phyloP scores from a whole-genome alignment of 2,329 filamentous ascomycete genomes.

The Teratosphaeria gauchensis region DNA sequence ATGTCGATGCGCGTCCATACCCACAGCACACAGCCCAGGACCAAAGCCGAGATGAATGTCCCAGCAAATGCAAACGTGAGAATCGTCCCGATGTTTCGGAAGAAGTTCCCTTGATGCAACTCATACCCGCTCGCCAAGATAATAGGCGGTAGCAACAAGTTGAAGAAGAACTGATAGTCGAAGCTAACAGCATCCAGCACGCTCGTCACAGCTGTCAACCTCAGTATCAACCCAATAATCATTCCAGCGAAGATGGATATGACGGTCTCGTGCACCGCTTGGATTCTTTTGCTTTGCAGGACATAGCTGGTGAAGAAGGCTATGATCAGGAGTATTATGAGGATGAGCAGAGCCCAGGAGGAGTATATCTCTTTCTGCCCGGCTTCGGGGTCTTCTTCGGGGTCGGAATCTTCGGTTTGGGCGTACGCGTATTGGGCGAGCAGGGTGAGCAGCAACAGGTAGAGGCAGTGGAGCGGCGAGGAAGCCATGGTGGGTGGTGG shows the following conservation, averaged over 20 bases:
- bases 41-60: conserved; percentile 93
- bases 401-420: conserved; percentile 37
- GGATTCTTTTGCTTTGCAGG: conserved; percentile 91
- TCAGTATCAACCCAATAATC: conserved; percentile 83
- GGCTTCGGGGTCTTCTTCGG: conserved; percentile 58
- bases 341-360: conserved; percentile 95
- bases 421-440: conserved; percentile 12
- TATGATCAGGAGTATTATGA: conserved; percentile 85
- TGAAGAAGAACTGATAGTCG: conserved; percentile 99
- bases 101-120: conserved; percentile 96
- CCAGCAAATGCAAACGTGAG: conserved; percentile 95
- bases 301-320: conserved; percentile 97
- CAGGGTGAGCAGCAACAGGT: conserved; percentile 7
- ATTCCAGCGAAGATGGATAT: conserved; percentile 98
- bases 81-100: conserved; percentile 94
- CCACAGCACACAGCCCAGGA: conserved; percentile 80
- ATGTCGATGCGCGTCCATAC: conserved; percentile 81
- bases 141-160: conserved; percentile 93
- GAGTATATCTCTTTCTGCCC: conserved; percentile 89
- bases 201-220: conserved; percentile 69
- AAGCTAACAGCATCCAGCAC: conserved; percentile 90
- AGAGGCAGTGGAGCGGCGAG: neutral
- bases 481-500: conserved; percentile 18
- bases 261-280: conserved; percentile 95
- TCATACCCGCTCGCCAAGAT: conserved; percentile 97